These are phyloP conservation scores for Apiospora phragmitis DNA, from an alignment of 2,329 filamentous ascomycete species.

Conservation along the genomic window DNA sequence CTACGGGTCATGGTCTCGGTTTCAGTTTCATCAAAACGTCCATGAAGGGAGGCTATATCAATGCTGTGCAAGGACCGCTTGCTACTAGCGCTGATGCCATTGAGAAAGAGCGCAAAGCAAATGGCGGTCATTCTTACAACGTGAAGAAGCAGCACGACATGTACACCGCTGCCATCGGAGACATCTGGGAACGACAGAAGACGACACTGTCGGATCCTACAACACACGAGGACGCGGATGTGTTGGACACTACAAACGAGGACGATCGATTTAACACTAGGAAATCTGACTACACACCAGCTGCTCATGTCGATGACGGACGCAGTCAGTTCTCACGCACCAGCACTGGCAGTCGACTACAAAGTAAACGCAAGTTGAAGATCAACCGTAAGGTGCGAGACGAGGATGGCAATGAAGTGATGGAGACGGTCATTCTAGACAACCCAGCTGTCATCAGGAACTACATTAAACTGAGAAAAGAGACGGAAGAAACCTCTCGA, in stretches of 20 bases:
- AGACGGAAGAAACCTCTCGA: constrained; percentile 69
- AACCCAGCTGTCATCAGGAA: constrained; percentile 86
- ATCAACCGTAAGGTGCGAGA: constrained; percentile 72
- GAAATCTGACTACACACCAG: constrained; percentile 69
- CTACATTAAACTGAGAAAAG: constrained; percentile 78
- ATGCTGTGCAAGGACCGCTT: constrained; percentile 69
- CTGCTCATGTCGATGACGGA: constrained; percentile 71
- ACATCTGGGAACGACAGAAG: constrained; percentile 91
- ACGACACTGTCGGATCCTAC: constrained; percentile 71
- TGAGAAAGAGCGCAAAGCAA: constrained; percentile 82
- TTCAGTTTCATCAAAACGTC: constrained; percentile 98
- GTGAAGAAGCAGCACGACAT: constrained; percentile 90
- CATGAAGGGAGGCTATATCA: constrained; percentile 96
- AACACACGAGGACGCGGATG: constrained; percentile 65
- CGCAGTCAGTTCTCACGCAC: constrained; percentile 75
- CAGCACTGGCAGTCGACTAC: constrained; percentile 66
- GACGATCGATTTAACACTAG: constrained; percentile 73
- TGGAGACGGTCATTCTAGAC: constrained; percentile 62
- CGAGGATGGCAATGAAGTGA: constrained; percentile 63
- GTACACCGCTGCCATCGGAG: constrained; percentile 87
- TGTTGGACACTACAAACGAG: constrained; percentile 59
- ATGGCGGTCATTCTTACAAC: constrained; percentile 95
- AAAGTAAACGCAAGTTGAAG: constrained; percentile 62
- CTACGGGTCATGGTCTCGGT: constrained; percentile 87
- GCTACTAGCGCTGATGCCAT: constrained; percentile 79